Percentiles rank a stretch among this genome's conserved stretches.
Evolutionary conservation across 1,284 basidiomycete species (phyloP).

Genomic region (Tranzscheliella williamsii): DNA sequence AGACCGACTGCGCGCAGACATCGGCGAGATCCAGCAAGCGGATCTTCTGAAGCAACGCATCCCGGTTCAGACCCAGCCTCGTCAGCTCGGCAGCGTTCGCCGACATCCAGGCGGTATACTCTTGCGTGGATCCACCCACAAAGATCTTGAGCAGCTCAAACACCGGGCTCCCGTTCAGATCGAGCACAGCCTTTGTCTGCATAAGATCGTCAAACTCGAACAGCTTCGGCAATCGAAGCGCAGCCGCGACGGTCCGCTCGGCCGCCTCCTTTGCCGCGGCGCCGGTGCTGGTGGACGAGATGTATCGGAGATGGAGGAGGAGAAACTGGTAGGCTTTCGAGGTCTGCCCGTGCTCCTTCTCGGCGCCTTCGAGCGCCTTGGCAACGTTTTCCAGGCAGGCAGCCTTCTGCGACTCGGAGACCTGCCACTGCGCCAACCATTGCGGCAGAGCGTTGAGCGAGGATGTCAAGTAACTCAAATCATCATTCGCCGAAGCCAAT

Average conservation of each 20-base stretch:
- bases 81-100: conserved; percentile 14
- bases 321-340: conserved; percentile 50
- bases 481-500: conserved; percentile 52
- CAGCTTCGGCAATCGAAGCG: conserved; percentile 50
- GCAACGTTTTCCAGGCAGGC: conserved; percentile 44
- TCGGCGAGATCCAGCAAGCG: conserved; percentile 55
- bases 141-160: conserved; percentile 55
- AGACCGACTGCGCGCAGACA: conserved; percentile 51
- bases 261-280: conserved; percentile 27
- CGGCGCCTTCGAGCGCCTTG: conserved; percentile 41
- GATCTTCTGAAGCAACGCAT: conserved; percentile 51
- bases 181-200: conserved; percentile 40
- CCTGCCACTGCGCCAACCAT: conserved; percentile 56
- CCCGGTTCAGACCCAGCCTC: conserved; percentile 29
- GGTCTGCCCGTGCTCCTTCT: conserved; percentile 41
- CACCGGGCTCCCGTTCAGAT: conserved; percentile 35
- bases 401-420: conserved; percentile 39
- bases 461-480: conserved; percentile 51
- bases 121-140: conserved; percentile 38
- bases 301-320: conserved; percentile 52
- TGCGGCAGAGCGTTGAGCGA: conserved; percentile 43
- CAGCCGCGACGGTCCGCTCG: conserved; percentile 47
- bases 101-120: conserved; percentile 35
- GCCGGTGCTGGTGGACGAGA: conserved; percentile 21
- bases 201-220: conserved; percentile 56